Percentiles rank a stretch among this genome's conserved stretches.
These are phyloP conservation scores for Tetrapisispora taiwanensis DNA, from an alignment of 805 yeast species.

Conservation along the genomic window DNA sequence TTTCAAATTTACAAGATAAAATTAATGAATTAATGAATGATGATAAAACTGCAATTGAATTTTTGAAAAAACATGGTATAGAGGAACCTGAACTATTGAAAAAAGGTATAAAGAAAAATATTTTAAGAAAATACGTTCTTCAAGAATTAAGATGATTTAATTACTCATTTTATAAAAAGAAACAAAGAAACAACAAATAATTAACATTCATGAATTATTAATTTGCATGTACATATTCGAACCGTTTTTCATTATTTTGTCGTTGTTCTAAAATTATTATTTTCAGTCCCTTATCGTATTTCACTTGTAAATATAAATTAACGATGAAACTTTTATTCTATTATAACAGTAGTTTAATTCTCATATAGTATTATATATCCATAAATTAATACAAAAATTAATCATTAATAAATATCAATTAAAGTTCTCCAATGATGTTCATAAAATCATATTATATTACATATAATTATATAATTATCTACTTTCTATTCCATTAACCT, in stretches of 20 bases:
- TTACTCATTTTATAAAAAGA: too few species aligned
- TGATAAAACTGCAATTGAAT: constrained; percentile 28
- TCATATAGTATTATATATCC: background rate
- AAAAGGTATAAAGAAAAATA: constrained; percentile 54
- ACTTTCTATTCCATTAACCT: background rate
- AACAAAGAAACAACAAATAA: background rate
- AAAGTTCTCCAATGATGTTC: too few species aligned
- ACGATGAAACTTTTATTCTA: too few species aligned
- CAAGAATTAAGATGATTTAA: constrained; percentile 10
- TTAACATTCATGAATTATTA: background rate
- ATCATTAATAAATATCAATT: too few species aligned
- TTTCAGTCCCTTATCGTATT: too few species aligned
- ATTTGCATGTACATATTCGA: background rate
- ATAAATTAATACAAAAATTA: too few species aligned
- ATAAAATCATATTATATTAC: too few species aligned
- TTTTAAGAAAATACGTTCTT: constrained; percentile 52
- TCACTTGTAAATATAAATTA: background rate
- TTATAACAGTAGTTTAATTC: too few species aligned
- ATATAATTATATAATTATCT: background rate
- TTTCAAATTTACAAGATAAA: constrained; percentile 30
- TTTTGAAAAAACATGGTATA: constrained; percentile 29
- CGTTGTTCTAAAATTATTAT: too few species aligned
- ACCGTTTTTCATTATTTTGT: too few species aligned
- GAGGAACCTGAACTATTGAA: constrained; percentile 33
- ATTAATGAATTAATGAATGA: constrained; percentile 30